Conservation (phyloP, 441 rosid species). For the Corymbia citriodora region DNA sequence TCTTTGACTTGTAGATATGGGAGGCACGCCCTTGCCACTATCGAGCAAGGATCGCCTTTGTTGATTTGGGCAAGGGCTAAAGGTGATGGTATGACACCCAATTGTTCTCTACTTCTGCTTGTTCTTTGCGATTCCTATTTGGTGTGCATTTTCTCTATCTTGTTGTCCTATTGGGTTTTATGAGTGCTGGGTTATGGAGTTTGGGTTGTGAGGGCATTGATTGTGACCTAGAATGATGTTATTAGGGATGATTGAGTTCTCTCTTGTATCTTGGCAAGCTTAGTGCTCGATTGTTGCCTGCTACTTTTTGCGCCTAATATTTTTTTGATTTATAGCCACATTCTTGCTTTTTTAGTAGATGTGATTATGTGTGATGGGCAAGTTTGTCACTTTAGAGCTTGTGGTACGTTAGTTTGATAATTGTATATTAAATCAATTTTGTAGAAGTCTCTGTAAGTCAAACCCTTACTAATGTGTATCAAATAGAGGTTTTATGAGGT, state of each 20-base stretch:
- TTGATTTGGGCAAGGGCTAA: background rate
- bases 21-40: no score
- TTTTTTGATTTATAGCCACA: background rate
- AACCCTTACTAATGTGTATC: background rate
- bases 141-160: background rate
- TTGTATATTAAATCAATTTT: background rate
- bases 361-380: background rate
- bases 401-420: background rate
- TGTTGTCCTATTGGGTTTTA: background rate
- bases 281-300: background rate
- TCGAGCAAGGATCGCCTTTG: no score
- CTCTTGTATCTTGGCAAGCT: background rate
- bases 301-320: background rate
- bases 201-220: background rate
- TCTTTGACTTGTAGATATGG: no score
- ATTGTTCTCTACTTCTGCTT: background rate
- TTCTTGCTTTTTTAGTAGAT: background rate
- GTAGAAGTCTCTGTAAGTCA: background rate
- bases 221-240: background rate
- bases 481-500: background rate
- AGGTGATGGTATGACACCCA: background rate
- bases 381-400: background rate
- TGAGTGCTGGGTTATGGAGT: background rate
- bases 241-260: background rate
- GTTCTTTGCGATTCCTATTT: background rate